Conservation (phyloP, 73 alveolate species). For the Stentor roeselii region DNA sequence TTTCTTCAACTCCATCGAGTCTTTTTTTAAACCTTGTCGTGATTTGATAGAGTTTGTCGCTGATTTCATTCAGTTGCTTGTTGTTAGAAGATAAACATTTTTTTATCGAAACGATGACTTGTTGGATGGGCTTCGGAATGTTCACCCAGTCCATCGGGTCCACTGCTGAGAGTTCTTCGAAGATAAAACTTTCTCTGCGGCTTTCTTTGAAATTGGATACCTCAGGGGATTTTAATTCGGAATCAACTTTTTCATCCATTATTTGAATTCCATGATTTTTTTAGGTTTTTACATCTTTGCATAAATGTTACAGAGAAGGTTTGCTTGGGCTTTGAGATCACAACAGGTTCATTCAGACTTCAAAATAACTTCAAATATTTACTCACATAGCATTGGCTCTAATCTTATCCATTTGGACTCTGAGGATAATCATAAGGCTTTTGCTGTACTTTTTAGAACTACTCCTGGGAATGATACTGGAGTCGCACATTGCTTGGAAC, state of each 20-base stretch:
- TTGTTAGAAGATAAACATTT: background rate
- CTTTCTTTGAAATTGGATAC: background rate
- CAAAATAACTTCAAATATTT: conserved; percentile 28
- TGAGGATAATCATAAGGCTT: conserved; percentile 69
- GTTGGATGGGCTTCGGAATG: background rate
- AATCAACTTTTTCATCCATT: background rate
- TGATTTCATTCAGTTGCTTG: background rate
- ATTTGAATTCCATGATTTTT: background rate
- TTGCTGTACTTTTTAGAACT: conserved; percentile 64
- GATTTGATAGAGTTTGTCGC: background rate
- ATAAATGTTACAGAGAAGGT: background rate
- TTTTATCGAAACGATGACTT: background rate
- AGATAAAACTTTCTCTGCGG: background rate
- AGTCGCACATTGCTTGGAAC: conserved; percentile 77
- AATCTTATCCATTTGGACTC: conserved; percentile 69
- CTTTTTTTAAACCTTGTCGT: background rate
- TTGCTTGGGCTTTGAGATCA: conserved; percentile 14
- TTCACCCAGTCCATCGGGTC: conserved; percentile 1
- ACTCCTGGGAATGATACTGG: conserved; percentile 78
- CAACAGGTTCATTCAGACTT: conserved; percentile 19
- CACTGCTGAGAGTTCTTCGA: background rate
- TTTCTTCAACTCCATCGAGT: background rate
- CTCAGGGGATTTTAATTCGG: background rate
- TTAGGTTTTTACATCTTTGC: too few relatives aligned
- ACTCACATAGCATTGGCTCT: conserved; percentile 64